These are phyloP conservation scores for Hirsutella minnesotensis DNA, from an alignment of 2,329 filamentous ascomycete species.

Conservation along the genomic window DNA sequence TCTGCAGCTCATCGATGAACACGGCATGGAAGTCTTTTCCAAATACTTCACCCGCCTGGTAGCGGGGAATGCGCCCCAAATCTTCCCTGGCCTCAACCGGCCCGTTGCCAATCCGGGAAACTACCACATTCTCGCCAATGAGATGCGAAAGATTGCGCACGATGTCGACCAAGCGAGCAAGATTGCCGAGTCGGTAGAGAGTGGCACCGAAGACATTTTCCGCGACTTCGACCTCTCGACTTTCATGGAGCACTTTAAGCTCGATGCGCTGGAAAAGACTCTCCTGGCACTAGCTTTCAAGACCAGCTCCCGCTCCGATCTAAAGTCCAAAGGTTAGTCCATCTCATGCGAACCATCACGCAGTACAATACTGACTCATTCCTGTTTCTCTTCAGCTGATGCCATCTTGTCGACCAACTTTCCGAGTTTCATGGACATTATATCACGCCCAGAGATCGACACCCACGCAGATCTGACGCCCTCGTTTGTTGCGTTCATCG, in stretches of 20 bases:
- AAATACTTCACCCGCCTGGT: slow-evolving; percentile 93
- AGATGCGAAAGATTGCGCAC: slow-evolving; percentile 76
- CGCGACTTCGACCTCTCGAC: slow-evolving; percentile 92
- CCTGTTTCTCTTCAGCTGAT: slow-evolving; percentile 48
- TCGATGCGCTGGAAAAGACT: slow-evolving; percentile 80
- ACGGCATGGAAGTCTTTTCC: slow-evolving; percentile 98
- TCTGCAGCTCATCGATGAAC: slow-evolving; percentile 79
- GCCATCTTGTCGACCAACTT: slow-evolving; percentile 79
- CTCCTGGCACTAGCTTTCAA: slow-evolving; percentile 84
- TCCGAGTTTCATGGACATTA: slow-evolving; percentile 61
- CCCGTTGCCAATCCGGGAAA: slow-evolving; percentile 65
- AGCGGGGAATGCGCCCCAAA: slow-evolving; percentile 78
- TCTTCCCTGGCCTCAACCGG: slow-evolving; percentile 72
- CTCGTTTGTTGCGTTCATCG: slow-evolving; percentile 62
- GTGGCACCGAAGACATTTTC: slow-evolving; percentile 82
- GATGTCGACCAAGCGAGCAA: slow-evolving; percentile 75
- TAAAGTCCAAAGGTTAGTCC: slow-evolving; percentile 74
- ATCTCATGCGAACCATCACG: not conserved
- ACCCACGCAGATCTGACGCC: slow-evolving; percentile 55
- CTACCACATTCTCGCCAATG: slow-evolving; percentile 69
- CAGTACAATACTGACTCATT: no score
- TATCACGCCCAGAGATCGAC: slow-evolving; percentile 52
- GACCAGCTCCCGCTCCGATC: slow-evolving; percentile 63
- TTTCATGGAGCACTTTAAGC: slow-evolving; percentile 92
- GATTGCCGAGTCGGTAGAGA: slow-evolving; percentile 89